Base-by-base conservation (phyloP, 768 basidiomycete genomes). In the Sporobolomyces phaffii region DNA sequence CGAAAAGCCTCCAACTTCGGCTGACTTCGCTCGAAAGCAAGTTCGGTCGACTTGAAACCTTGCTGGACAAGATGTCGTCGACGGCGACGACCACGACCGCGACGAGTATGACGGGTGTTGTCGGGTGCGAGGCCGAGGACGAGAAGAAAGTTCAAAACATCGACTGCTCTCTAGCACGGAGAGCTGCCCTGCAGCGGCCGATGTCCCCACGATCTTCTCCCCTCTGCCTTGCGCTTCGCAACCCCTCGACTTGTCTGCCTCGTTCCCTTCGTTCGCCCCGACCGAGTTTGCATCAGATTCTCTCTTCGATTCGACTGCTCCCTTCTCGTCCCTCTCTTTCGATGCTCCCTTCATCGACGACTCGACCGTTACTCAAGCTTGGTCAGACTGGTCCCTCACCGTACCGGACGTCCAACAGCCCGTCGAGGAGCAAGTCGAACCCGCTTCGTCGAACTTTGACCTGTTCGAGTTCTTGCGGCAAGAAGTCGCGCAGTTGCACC, bases 121-220 rank as follows among this genome's bases (percentile, higher is more conserved):
- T n/a, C n/a, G 40, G 20, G 2, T 28, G n/a, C 14, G 29, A 41
- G 24, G 33, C 29, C 34, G 18, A 20, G 28, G 33, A 28, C 43
- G 44, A 54, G 33, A 40, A 41, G 43, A 50, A 49, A 44, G 52
- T 43, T 14, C 24, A 44, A 44, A 60, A 70, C 64, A 68, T 50
- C 61, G 44, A 36, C 54, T 63, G 66, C 70, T 64, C 64, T 66
- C 63, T 65, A 68, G 70, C 70, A 72, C 70, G 66, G 63, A 66
- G 64, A 64, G 66, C 50, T 34, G 38, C 70, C 66, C 70, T 68
- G 70, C 70, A 65, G 70, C 66, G 70, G 70, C 68, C 64, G 62
- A 41, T 66, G 64, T 60, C 65, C 40, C 45, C n/a, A 22, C 59
- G 41, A 26, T 51, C 40, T 29, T 47, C 24, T 47, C 41, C 44